Conservation (phyloP, 441 rosid species). For the Codiaeum variegatum region DNA sequence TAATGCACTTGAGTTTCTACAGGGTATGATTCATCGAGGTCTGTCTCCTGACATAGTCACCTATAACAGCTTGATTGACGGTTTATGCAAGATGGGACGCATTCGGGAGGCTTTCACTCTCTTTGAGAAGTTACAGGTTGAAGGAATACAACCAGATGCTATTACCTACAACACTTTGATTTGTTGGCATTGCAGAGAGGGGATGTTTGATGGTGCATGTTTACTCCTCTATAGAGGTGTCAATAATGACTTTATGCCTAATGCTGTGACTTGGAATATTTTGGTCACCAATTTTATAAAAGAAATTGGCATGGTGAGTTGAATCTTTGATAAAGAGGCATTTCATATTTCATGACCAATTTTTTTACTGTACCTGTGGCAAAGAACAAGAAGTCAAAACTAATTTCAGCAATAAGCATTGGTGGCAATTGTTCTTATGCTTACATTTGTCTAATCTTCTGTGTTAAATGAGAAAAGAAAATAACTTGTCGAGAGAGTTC, state of each 20-base stretch:
- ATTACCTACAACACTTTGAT: constrained; percentile 78
- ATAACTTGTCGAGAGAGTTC: background rate
- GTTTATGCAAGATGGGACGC: constrained; percentile 61
- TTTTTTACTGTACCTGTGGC: too few relatives aligned
- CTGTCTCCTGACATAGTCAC: constrained; percentile 68
- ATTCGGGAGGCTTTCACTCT: constrained; percentile 56
- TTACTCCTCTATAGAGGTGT: constrained; percentile 50
- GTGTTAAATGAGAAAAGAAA: background rate
- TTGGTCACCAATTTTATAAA: constrained; percentile 42
- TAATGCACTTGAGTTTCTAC: constrained; percentile 55
- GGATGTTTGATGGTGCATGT: constrained; percentile 57
- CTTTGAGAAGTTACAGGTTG: constrained; percentile 55
- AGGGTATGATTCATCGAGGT: constrained; percentile 70
- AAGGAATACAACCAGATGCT: constrained; percentile 68
- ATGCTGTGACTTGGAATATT: constrained; percentile 56
- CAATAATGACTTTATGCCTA: constrained; percentile 55
- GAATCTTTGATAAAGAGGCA: background rate
- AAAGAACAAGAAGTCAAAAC: too few relatives aligned
- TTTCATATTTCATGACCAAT: too few relatives aligned
- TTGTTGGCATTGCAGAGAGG: constrained; percentile 63
- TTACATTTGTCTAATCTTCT: background rate
- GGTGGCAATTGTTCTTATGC: background rate
- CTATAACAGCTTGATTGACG: constrained; percentile 72
- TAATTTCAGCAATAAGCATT: too few relatives aligned
- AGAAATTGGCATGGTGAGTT: constrained; percentile 19